Percentiles rank a stretch among this genome's conserved stretches.
phyloP scores from a whole-genome alignment of 2,329 filamentous ascomycete genomes.

The Geosmithia putterillii region DNA sequence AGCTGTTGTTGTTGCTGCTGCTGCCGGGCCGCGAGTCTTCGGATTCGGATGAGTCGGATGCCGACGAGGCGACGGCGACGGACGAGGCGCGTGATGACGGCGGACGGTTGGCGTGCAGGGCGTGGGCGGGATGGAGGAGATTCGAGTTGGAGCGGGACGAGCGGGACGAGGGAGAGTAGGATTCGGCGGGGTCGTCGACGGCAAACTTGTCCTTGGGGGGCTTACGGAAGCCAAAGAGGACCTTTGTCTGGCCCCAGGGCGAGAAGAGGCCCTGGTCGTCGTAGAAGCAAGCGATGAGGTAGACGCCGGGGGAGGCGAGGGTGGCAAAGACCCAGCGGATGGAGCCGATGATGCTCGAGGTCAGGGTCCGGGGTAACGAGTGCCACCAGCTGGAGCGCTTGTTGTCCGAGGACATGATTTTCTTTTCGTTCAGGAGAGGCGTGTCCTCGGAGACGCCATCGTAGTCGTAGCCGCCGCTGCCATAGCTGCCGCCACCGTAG shows the following conservation, averaged over 20 bases:
- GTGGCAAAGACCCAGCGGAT: conserved; percentile 70
- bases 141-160: conserved; percentile 11
- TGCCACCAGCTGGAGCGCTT: conserved; percentile 36
- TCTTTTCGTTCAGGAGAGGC: conserved; percentile 36
- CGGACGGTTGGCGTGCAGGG: conserved; percentile 3
- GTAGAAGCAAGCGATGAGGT: conserved; percentile 72
- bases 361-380: conserved; percentile 55
- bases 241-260: conserved; percentile 60
- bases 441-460: conserved; percentile 46
- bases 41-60: conserved; percentile 56
- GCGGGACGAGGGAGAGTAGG: neutral
- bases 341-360: conserved; percentile 59
- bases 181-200: conserved; percentile 9
- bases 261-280: conserved; percentile 70
- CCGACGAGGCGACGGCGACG: conserved; percentile 10
- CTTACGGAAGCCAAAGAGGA: conserved; percentile 40
- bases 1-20: too few species aligned
- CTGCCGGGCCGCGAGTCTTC: conserved; percentile 27
- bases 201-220: conserved; percentile 29
- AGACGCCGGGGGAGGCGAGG: conserved; percentile 67
- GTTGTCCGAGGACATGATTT: conserved; percentile 10
- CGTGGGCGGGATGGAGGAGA: conserved; percentile 8
- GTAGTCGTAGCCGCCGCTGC: neutral
- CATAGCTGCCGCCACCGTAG: too few species aligned
- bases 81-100: conserved; percentile 4